Evolutionary conservation across 2,329 filamentous ascomycete genomes (phyloP), one percentile per base, ranked within the genome.

Genomic region (Fusarium sacchari): DNA sequence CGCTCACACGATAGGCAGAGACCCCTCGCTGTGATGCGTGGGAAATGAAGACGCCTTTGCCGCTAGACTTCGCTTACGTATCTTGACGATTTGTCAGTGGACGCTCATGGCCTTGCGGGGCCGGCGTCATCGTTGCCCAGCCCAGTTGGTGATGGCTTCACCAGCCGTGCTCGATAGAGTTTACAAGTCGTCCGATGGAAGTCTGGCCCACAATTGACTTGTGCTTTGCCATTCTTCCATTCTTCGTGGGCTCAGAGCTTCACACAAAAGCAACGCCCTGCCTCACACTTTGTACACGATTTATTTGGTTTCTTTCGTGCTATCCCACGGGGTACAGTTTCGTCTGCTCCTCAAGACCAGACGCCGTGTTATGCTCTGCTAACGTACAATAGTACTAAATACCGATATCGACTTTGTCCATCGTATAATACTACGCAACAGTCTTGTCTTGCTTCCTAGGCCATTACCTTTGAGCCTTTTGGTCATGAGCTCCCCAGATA

Each of bases 91-190:
- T 61, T 61, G 59, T 44, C 39, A 61, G 32, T 57, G n/a, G 37
- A 18, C 24, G 32, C 40, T 39, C 24, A 24, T 24, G 17, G 50
- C 22, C 43, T 36, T 60, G 49, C 62, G 61, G 24, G 30, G 30
- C 24, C 14, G 22, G 37, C 32, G 28, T 26, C 44, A 63, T 62
- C 30, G 26, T 26, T 34, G 13, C 61, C 22, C 40, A n/a, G 58
- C 40, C 65, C 59, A 36, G 44, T 42, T 69, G 58, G 65, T 52
- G 58, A 69, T 69, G 44, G 65, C 67, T 64, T 69, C 67, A 69
- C 32, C 50, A 58, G 58, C 59, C 59, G 46, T 58, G 59, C 39
- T 52, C 44, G 58, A 69, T 69, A 58, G 46, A 69, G 43, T 69
- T 69, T 64, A 39, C 36, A 50, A 58, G 39, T 53, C 65, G 20